Evolutionary conservation across 495 filamentous ascomycete genomes (phyloP).

Genomic region (Thermothielavioides terrestris): DNA sequence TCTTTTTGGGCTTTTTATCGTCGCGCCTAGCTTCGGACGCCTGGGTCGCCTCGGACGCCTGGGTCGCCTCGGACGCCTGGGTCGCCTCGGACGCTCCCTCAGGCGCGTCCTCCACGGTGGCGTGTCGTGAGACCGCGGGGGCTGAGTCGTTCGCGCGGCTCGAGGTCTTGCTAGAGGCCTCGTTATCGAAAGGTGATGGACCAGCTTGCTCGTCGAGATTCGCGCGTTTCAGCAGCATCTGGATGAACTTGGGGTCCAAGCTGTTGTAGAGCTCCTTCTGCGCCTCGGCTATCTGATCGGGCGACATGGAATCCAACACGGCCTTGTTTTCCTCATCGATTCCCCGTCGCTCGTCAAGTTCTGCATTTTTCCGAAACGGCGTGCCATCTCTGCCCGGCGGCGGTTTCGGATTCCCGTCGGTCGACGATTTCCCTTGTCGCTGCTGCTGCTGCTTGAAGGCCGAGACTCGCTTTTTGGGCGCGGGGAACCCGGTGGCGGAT

Average conservation of each 20-base stretch:
- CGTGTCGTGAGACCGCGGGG: constrained; percentile 13
- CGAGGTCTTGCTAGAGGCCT: neutral
- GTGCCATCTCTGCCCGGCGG: neutral
- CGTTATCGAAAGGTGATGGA: constrained; percentile 33
- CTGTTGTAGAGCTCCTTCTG: constrained; percentile 61
- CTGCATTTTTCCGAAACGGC: neutral
- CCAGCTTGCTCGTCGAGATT: constrained; percentile 56
- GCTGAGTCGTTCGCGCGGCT: neutral
- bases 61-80: no score
- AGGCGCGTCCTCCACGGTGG: constrained; percentile 15
- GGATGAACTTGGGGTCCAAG: constrained; percentile 61
- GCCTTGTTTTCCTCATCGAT: constrained; percentile 80
- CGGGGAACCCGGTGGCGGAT: constrained; percentile 70
- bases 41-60: no score
- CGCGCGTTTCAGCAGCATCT: constrained; percentile 68
- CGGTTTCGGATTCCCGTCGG: neutral
- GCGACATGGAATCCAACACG: constrained; percentile 69
- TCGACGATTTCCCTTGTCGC: constrained; percentile 26
- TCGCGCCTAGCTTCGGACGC: constrained; percentile 4
- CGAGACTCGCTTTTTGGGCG: constrained; percentile 70
- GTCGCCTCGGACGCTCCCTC: neutral
- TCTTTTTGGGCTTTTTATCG: constrained; percentile 20
- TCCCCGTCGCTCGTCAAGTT: constrained; percentile 46
- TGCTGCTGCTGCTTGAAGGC: constrained; percentile 71
- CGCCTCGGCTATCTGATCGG: constrained; percentile 68